A percentile compares a stretch with the other conserved stretches of the same genome.
Evolutionary conservation across 2,329 filamentous ascomycete species (phyloP).

Genomic region (Beauveria asiatica): DNA sequence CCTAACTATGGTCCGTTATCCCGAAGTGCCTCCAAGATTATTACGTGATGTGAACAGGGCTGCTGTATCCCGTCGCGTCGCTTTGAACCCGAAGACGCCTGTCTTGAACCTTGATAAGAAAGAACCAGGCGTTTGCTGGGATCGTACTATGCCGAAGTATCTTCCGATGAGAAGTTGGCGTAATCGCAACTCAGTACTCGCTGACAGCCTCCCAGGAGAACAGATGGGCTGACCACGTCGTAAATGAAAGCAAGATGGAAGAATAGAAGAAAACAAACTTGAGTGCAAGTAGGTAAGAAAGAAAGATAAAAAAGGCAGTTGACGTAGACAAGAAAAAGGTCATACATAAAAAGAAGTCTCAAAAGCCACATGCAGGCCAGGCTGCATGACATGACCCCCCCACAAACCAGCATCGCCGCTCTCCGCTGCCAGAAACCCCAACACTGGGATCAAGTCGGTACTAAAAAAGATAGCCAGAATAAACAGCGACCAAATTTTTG

Average conservation of each 20-base stretch:
- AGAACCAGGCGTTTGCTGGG: neutral
- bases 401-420: neutral
- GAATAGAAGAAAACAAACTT: too few species aligned
- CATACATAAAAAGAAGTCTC: too few species aligned
- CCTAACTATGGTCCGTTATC: neutral
- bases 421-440: neutral
- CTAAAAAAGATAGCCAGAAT: neutral
- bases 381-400: neutral
- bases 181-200: neutral
- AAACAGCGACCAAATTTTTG: neutral
- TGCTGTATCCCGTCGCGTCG: neutral
- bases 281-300: too few species aligned
- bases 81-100: neutral
- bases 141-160: neutral
- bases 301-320: too few species aligned
- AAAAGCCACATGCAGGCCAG: neutral
- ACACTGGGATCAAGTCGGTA: neutral
- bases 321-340: too few species aligned
- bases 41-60: neutral
- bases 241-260: too few species aligned
- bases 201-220: neutral
- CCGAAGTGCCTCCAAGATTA: neutral
- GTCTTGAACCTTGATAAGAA: neutral
- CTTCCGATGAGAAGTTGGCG: neutral
- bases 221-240: too few species aligned